phyloP scores from a whole-genome alignment of 2,329 filamentous ascomycete species.

The Hymenoscyphus fraxineus region DNA sequence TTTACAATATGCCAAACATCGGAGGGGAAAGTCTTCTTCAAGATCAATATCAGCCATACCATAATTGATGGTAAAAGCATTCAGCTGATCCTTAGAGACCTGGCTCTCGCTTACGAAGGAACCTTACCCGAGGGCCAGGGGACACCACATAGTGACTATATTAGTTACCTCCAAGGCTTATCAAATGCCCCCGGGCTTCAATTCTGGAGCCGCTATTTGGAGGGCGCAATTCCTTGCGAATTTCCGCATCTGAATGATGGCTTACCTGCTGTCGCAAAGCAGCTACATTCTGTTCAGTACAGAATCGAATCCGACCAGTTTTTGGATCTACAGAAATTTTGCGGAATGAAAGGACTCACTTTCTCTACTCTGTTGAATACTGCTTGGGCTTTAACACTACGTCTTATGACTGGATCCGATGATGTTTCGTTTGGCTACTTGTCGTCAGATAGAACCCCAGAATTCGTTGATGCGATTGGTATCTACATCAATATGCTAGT shows the following conservation, averaged over 20 bases:
- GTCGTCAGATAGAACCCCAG: constrained; percentile 39
- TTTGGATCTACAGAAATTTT: constrained; percentile 35
- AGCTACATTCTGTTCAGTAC: constrained; percentile 15
- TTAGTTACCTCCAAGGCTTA: constrained; percentile 32
- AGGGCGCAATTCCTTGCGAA: constrained; percentile 25
- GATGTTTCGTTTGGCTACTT: constrained; percentile 37
- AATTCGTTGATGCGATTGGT: constrained; percentile 44
- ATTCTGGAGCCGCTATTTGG: constrained; percentile 28
- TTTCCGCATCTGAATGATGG: constrained; percentile 36
- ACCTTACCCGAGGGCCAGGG: constrained; percentile 18
- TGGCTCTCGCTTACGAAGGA: constrained; percentile 38
- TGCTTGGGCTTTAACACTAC: constrained; percentile 37
- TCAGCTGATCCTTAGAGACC: constrained; percentile 42
- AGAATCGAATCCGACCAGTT: constrained; percentile 2
- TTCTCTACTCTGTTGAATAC: constrained; percentile 37
- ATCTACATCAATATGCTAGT: constrained; percentile 41
- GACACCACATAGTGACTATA: constrained; percentile 38
- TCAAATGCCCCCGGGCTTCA: constrained; percentile 19
- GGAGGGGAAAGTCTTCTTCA: constrained; percentile 12
- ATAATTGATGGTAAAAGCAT: constrained; percentile 37
- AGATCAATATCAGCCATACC: constrained; percentile 15
- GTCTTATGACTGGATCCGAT: constrained; percentile 38
- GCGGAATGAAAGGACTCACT: constrained; percentile 37
- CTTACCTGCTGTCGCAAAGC: constrained; percentile 14
- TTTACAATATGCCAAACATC: constrained; percentile 43